Base-by-base conservation (phyloP, 345 rosid species). In the Cochlearia excelsa region DNA sequence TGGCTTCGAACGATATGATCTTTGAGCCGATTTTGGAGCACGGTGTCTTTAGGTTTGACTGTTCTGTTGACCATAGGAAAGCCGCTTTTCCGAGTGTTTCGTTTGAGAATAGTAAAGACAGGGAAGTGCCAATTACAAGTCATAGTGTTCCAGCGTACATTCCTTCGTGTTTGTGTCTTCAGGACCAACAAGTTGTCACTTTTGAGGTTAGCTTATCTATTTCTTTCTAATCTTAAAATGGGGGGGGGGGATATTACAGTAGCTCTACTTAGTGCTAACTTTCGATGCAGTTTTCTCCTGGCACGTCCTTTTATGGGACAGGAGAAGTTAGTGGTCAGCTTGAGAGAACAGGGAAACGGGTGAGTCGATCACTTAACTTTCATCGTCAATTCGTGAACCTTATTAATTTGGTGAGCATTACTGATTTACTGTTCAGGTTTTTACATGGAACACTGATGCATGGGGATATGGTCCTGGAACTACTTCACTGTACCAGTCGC, bases 301-400 rank as follows among this genome's bases (percentile, higher is more conserved):
- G 95, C 29, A 88, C 95, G 10, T 80, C 90, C 7, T 80, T 91
- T 68, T 91, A 91, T 68, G 98, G 98, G 66, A 88, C 92, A 26
- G 98, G 98, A 34, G 98, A 91, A 88, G 98, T 80, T 71, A 79
- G 96, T 74, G 98, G 98, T 33, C 87, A 75, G 69, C 81, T 91
- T 54, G 98, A 91, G 82, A 87, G 98, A 44, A 82, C 96, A 0
- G 98, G 96, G 30, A 91, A 78, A 66, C 76, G 95, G 70, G 98
- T 86, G 46, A 68, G 95, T 73, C 55, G 9, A 58, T 61, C 47
- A 10, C 11, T 38, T 41, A 5, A 41, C 35, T 44, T 4, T 1
- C 35, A 9, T 46, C 34, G 23, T 31, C 40, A 45, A 3, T 43
- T 46, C 4, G 6, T 0, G 38, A 10, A 4, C 34, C 1, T 47